Base-by-base conservation (phyloP, 768 basidiomycete species). In the Tremella yokohamensis region DNA sequence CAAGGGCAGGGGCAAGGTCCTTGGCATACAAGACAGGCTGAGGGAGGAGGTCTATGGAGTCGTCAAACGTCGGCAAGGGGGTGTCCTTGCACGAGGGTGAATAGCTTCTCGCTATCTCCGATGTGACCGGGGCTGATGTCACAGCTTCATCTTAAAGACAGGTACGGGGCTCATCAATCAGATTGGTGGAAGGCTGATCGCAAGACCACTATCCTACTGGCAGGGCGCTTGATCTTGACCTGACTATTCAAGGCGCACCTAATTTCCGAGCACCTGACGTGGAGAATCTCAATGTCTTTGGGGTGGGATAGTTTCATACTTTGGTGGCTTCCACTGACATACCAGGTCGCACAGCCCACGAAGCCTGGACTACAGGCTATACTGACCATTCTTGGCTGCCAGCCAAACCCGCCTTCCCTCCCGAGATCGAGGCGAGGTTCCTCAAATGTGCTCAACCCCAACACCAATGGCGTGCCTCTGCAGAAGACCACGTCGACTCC, bases 241-340 rank as follows among this genome's bases (percentile, higher is more conserved):
- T 97, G 24, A 90, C 88, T 57, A 82, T 99, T 8, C 87, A 91
- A 70, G 94, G 96, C 34, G 94, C 94, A 16, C 92, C 94, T 2
- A 97, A 98, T 78, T 97, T 98, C 73, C 81, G 96, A 64, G 85
- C 88, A 12, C 87, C 91, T 8, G 82, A 84, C 51, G 82, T 85
- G 49, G 86, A 85, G 24, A 83, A 84, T 56, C 81, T 97, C 34
- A 94, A 93, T 64, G 90, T 99, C 1, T 98, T 88, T 71, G 96
- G 94, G 13, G 90, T 74, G 48, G 52, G 68, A 26, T 19, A 18
- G 3, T 2, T 29, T 34, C 19, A 12, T 8, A 4, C 26, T 3
- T 8, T 8, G 26, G 4, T 13, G 24, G 9, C 18, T 52, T 18
- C 38, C 38, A 22, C 44, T 38, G 2, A 18, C 25, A 18, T 15